Conservation (phyloP, 345 rosid species). For the Gossypium bickii region DNA sequence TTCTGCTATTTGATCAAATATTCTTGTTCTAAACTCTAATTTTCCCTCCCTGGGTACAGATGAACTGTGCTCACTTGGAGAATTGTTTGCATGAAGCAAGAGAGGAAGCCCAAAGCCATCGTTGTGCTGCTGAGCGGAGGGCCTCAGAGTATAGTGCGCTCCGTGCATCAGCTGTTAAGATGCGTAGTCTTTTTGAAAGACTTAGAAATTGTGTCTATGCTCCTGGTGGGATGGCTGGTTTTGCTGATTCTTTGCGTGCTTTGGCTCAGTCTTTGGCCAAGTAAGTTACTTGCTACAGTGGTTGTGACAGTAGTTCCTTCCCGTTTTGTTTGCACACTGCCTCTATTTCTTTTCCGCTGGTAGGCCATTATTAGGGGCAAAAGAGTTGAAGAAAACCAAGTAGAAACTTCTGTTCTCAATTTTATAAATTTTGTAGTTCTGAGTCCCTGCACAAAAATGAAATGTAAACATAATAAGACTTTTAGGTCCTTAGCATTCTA, state of each 20-base stretch:
- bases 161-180: slow-evolving; percentile 85
- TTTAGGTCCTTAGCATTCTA: background rate
- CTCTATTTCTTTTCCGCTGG: background rate
- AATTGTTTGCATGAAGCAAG: slow-evolving; percentile 98
- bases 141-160: slow-evolving; percentile 77
- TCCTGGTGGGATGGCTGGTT: slow-evolving; percentile 60
- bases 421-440: background rate
- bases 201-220: slow-evolving; percentile 57
- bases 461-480: background rate
- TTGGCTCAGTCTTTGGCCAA: slow-evolving; percentile 87
- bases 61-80: slow-evolving; percentile 98
- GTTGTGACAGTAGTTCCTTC: background rate
- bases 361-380: background rate
- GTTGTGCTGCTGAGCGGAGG: slow-evolving; percentile 85
- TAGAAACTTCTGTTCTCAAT: background rate
- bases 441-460: background rate
- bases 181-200: slow-evolving; percentile 81
- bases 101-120: slow-evolving; percentile 96
- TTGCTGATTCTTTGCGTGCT: slow-evolving; percentile 70
- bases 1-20: background rate
- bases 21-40: background rate
- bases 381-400: background rate
- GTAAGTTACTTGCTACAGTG: slow-evolving; percentile 44
- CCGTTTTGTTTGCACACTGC: background rate
- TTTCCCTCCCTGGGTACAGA: slow-evolving; percentile 36